Percentiles rank a stretch among this genome's conserved stretches.
These are phyloP conservation scores for Phyllosticta citriasiana DNA, from an alignment of 2,329 filamentous ascomycete genomes.

Conservation along the genomic window DNA sequence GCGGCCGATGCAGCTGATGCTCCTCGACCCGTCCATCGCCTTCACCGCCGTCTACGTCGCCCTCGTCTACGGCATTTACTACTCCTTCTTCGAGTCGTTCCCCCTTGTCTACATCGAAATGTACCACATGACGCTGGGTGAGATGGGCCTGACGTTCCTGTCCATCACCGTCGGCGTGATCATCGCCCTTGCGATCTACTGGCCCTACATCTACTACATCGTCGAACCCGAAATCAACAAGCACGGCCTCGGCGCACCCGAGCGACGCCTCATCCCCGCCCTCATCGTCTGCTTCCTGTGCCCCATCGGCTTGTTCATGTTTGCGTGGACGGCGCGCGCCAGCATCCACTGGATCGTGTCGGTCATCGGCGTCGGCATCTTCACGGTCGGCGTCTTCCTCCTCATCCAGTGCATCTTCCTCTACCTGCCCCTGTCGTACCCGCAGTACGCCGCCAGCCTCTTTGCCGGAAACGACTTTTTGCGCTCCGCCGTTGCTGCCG, in stretches of 20 bases:
- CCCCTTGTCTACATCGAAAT: slow-evolving; percentile 31
- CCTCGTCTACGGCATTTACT: slow-evolving; percentile 15
- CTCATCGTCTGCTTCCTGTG: slow-evolving; percentile 21
- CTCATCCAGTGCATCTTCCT: slow-evolving; percentile 35
- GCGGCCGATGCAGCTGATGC: slow-evolving; percentile 36
- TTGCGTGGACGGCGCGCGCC: slow-evolving; percentile 21
- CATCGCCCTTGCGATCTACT: slow-evolving; percentile 16
- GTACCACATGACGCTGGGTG: slow-evolving; percentile 30
- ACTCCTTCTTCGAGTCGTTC: slow-evolving; percentile 21
- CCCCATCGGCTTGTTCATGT: slow-evolving; percentile 25
- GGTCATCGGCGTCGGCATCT: slow-evolving; percentile 33
- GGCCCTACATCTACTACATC: slow-evolving; percentile 16
- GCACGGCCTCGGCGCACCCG: slow-evolving; percentile 19
- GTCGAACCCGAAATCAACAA: slow-evolving; percentile 16
- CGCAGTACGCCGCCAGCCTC: slow-evolving; percentile 43
- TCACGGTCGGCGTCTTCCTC: slow-evolving; percentile 29
- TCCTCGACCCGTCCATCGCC: slow-evolving; percentile 26
- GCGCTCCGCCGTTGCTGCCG: slow-evolving; percentile 44
- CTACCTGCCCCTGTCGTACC: slow-evolving; percentile 31
- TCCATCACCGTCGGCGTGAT: slow-evolving; percentile 21
- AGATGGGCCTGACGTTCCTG: slow-evolving; percentile 25
- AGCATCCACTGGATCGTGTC: slow-evolving; percentile 30
- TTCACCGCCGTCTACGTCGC: slow-evolving; percentile 15
- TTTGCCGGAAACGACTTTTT: slow-evolving; percentile 49
- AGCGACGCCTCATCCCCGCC: slow-evolving; percentile 24